These are phyloP conservation scores for Erythrobasidium yunnanense DNA, from an alignment of 768 basidiomycete species.

Conservation along the genomic window DNA sequence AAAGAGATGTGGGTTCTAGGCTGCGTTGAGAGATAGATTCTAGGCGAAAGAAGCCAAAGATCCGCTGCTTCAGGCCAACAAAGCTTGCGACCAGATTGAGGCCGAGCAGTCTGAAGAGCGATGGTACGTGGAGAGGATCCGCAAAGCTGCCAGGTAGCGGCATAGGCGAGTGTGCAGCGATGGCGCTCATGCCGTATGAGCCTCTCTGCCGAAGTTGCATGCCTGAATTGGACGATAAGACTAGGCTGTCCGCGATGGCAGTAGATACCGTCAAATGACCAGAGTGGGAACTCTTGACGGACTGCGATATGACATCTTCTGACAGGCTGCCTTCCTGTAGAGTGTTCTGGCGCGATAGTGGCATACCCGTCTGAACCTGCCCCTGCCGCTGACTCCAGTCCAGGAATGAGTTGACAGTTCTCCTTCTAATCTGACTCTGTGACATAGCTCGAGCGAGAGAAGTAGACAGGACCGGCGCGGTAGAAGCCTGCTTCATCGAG, in stretches of 20 bases:
- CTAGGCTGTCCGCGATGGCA: not conserved
- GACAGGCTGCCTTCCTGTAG: no score
- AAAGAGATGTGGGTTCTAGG: not conserved
- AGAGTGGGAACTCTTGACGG: no score
- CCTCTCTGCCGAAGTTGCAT: not conserved
- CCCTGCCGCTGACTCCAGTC: no score
- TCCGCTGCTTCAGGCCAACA: not conserved
- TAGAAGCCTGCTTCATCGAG: no score
- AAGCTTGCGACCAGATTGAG: constrained; percentile 14
- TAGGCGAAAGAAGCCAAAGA: not conserved
- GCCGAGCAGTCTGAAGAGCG: constrained; percentile 6
- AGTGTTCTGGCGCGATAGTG: no score
- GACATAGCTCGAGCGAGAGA: no score
- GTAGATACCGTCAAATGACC: no score
- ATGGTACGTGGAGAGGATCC: constrained; percentile 17
- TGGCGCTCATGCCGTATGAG: not conserved
- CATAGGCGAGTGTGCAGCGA: not conserved
- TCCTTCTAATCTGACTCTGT: no score
- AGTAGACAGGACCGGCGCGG: no score
- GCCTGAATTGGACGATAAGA: not conserved
- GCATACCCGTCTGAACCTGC: no score
- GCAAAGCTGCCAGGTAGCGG: not conserved
- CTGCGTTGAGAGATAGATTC: not conserved
- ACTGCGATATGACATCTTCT: no score
- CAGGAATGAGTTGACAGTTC: no score